phyloP scores from a whole-genome alignment of 1,284 basidiomycete species.

The Takashimella tepidaria region DNA sequence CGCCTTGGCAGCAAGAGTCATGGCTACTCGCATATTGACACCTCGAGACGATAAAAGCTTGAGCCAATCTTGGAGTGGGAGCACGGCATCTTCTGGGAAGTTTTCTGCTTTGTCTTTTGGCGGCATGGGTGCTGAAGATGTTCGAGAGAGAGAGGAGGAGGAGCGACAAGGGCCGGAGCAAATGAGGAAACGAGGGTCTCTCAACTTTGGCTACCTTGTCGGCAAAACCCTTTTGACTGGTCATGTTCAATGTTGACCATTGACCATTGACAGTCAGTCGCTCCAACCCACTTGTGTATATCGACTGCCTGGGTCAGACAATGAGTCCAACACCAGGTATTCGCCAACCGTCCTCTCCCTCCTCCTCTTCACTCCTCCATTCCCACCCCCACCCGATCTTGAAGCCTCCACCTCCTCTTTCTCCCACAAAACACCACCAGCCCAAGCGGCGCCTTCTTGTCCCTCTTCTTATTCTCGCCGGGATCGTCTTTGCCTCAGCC shows the following conservation, averaged over 20 bases:
- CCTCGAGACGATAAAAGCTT: slow-evolving; percentile 62
- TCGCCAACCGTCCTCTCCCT: too few species aligned
- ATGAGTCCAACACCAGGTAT: too few species aligned
- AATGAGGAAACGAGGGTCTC: neutral
- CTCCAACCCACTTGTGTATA: too few species aligned
- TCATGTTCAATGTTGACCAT: too few species aligned
- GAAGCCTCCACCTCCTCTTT: neutral
- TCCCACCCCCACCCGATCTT: too few species aligned
- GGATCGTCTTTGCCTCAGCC: slow-evolving; percentile 40
- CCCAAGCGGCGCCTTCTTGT: slow-evolving; percentile 13
- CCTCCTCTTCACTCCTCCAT: too few species aligned
- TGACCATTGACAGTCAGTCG: too few species aligned
- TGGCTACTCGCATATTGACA: slow-evolving; percentile 66
- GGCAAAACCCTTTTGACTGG: neutral
- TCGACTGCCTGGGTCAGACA: too few species aligned
- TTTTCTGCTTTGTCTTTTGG: slow-evolving; percentile 9
- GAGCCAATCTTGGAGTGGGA: slow-evolving; percentile 67
- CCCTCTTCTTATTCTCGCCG: slow-evolving; percentile 35
- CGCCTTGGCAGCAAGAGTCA: slow-evolving; percentile 72
- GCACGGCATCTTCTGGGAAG: slow-evolving; percentile 25
- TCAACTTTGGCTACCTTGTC: too few species aligned
- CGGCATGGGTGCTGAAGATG: slow-evolving; percentile 12
- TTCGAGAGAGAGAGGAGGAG: too few species aligned
- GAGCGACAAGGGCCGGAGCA: too few species aligned
- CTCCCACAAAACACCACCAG: neutral